Percentiles rank a stretch among this genome's conserved stretches.
These are phyloP conservation scores for Coniella vitis DNA, from an alignment of 2,329 filamentous ascomycete genomes.

Conservation along the genomic window DNA sequence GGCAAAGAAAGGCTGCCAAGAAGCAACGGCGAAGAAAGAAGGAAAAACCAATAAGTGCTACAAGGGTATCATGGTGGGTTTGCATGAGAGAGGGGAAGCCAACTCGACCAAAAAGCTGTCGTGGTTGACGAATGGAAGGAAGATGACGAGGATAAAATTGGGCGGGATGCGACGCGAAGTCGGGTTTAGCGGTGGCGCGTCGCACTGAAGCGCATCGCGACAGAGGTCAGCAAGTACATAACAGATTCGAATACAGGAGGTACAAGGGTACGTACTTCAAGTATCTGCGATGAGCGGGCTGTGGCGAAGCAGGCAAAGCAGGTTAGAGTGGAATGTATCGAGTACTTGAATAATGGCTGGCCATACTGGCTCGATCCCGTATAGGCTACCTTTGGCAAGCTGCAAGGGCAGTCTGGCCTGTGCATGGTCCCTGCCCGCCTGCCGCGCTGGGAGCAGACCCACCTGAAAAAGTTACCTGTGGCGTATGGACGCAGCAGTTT, in stretches of 20 bases:
- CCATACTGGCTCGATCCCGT: too few species aligned
- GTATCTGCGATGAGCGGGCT: too few species aligned
- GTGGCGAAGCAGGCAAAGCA: too few species aligned
- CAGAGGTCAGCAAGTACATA: background rate
- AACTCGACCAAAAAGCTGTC: background rate
- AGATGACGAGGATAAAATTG: too few species aligned
- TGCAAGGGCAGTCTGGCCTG: background rate
- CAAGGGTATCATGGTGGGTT: background rate
- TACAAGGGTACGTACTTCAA: too few species aligned
- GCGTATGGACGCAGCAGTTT: slow-evolving; percentile 1
- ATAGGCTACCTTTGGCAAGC: too few species aligned
- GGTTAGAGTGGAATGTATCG: too few species aligned
- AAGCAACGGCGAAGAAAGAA: background rate
- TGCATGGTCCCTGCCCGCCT: background rate
- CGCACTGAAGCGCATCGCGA: background rate
- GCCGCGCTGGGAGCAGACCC: background rate
- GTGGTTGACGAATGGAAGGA: too few species aligned
- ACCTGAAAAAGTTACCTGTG: slow-evolving; percentile 16
- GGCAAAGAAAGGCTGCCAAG: background rate
- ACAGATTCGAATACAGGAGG: too few species aligned
- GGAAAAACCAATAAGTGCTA: background rate
- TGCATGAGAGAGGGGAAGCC: background rate
- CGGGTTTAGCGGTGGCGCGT: background rate
- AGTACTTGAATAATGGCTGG: too few species aligned
- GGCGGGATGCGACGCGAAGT: background rate